Conservation (phyloP, 2,329 filamentous ascomycete species). For the Lachnellula subtilissima region DNA sequence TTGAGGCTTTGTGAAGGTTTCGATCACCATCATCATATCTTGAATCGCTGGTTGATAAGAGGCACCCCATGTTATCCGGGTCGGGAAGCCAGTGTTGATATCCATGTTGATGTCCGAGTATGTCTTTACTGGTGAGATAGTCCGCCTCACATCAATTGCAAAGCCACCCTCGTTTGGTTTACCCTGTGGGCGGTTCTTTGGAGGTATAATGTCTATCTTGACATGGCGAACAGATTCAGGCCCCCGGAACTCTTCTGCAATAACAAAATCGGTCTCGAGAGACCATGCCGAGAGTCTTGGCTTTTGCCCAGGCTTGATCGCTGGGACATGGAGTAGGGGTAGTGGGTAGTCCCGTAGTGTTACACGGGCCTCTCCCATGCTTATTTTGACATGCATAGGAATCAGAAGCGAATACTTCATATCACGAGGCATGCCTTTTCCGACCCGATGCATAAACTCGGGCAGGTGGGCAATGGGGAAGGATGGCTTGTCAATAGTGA, state of each 20-base stretch:
- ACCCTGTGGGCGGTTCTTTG: conserved; percentile 50
- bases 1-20: conserved; percentile 94
- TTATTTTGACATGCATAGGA: conserved; percentile 83
- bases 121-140: conserved; percentile 91
- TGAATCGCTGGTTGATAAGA: conserved; percentile 97
- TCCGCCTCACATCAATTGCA: conserved; percentile 79
- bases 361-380: conserved; percentile 85
- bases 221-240: conserved; percentile 75
- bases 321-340: conserved; percentile 84
- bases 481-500: conserved; percentile 85
- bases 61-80: conserved; percentile 92
- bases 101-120: conserved; percentile 90
- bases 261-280: conserved; percentile 84
- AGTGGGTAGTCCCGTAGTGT: conserved; percentile 89
- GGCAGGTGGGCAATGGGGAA: conserved; percentile 80
- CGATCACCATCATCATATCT: conserved; percentile 99
- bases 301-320: conserved; percentile 74
- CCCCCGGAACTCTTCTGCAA: conserved; percentile 88
- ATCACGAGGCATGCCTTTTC: conserved; percentile 92
- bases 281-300: conserved; percentile 75
- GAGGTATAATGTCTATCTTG: conserved; percentile 77
- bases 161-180: conserved; percentile 60
- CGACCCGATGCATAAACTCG: conserved; percentile 78
- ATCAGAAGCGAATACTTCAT: conserved; percentile 88
- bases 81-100: conserved; percentile 89